Base-by-base conservation (phyloP, 768 basidiomycete species). In the Mycena rosella region DNA sequence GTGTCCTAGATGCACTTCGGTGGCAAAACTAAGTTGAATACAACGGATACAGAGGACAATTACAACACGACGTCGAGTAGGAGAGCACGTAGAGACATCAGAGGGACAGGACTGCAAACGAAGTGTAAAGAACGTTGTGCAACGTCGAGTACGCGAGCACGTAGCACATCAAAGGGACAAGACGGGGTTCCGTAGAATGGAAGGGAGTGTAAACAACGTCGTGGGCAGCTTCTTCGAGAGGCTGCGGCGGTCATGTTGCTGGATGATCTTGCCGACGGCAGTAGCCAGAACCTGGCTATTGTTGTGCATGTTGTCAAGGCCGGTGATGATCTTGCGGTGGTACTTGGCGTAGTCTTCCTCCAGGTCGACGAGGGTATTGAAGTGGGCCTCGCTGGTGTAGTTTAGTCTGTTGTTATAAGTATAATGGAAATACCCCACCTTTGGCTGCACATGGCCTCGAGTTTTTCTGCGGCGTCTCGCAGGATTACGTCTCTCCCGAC, bases 1-100 rank as follows among this genome's bases (percentile, higher is more conserved):
- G 14, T 97, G 96, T 78, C 65, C 65, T 22, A 85, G 96, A 71
- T 98, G 96, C 67, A 70, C 59, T 42, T 70, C 69, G 10, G 79
- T 79, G 26, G 42, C 81, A 29, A 10, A 66, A 27, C 18, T 38
- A 32, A 29, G 53, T 32, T 49, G 42, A 58, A 60, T 64, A 49
- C 58, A 56, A 47, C 29, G 40, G 15, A 15, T 38, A 36, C 47
- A 49, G 53, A 22, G 27, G 51, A 64, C 24, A 38, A 54, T 38
- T 60, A 60, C 34, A 54, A 22, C 10, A 59, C 32, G 44, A 18
- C 36, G 58, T 36, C 42, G 32, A 60, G 34, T 17, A 54, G 52
- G 4, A 29, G 18, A 57, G 40, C 40, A 44, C 29, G 32, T 7
- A 47, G 2, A 30, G 27, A 51, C 45, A 24, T 60, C 47, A 65